phyloP scores from a whole-genome alignment of 2,329 filamentous ascomycete genomes.

The Beauveria brongniartii region DNA sequence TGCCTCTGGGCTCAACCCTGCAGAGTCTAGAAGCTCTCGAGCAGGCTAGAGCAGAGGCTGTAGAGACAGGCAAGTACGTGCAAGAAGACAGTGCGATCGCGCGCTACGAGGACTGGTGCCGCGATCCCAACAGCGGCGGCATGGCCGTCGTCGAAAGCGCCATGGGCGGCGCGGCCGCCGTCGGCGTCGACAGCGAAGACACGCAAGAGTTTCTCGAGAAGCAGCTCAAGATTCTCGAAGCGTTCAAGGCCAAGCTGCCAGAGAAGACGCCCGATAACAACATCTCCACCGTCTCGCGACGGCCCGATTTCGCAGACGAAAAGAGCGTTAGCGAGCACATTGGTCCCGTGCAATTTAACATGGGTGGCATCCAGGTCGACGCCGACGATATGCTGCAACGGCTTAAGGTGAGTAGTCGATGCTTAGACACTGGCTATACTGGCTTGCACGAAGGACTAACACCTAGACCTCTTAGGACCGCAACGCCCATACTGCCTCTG shows the following conservation, averaged over 20 bases:
- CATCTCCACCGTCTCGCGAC: constrained; percentile 17
- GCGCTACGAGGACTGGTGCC: constrained; percentile 72
- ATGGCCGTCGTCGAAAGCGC: constrained; percentile 32
- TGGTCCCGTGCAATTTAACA: constrained; percentile 93
- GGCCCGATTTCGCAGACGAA: constrained; percentile 30
- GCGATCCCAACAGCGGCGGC: constrained; percentile 60
- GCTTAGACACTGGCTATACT: not conserved
- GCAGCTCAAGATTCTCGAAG: constrained; percentile 70
- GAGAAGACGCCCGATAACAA: constrained; percentile 30
- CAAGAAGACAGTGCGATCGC: constrained; percentile 48
- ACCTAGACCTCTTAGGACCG: constrained; percentile 37
- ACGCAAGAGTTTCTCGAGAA: constrained; percentile 69
- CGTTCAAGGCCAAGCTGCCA: constrained; percentile 45
- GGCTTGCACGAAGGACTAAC: not conserved
- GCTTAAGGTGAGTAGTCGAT: constrained; percentile 56
- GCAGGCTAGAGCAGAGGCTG: constrained; percentile 17
- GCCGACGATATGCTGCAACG: constrained; percentile 87
- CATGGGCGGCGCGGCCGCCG: constrained; percentile 27
- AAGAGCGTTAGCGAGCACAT: constrained; percentile 68
- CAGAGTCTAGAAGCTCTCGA: constrained; percentile 15
- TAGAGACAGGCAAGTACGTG: constrained; percentile 17
- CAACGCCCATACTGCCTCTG: constrained; percentile 42
- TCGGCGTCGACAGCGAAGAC: constrained; percentile 41
- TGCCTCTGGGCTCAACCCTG: constrained; percentile 27
- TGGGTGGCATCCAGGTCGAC: constrained; percentile 90